These are phyloP conservation scores for Eucalyptus cloeziana DNA, from an alignment of 345 rosid species.

Conservation along the genomic window DNA sequence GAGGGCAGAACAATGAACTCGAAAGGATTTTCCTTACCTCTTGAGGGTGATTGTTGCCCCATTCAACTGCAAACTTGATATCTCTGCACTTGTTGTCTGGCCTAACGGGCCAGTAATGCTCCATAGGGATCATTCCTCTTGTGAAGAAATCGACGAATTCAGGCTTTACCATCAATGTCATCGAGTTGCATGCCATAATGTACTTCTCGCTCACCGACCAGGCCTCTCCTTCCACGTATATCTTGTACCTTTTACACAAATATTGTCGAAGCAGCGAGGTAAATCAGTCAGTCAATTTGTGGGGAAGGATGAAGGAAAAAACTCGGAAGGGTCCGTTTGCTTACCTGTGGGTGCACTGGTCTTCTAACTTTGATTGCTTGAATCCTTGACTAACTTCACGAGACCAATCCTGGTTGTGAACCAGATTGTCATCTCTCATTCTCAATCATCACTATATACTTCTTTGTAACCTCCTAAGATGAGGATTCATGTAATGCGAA, in stretches of 20 bases:
- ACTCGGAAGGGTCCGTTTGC: background rate
- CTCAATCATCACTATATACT: background rate
- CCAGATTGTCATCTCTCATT: background rate
- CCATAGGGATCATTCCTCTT: slow-evolving; percentile 31
- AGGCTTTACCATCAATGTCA: slow-evolving; percentile 20
- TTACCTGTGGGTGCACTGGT: slow-evolving; percentile 51
- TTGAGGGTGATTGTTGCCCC: slow-evolving; percentile 29
- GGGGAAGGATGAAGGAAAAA: background rate
- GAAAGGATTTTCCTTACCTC: slow-evolving; percentile 1
- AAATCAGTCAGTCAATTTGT: background rate
- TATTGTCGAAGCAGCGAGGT: background rate
- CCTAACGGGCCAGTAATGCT: slow-evolving; percentile 42
- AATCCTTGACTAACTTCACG: slow-evolving; percentile 18
- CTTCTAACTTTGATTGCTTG: slow-evolving; percentile 24
- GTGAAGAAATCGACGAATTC: slow-evolving; percentile 24
- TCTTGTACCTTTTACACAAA: slow-evolving; percentile 20
- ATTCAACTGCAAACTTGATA: slow-evolving; percentile 35
- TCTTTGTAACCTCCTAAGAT: background rate
- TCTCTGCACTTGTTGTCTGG: slow-evolving; percentile 14
- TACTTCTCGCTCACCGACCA: slow-evolving; percentile 51
- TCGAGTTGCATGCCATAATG: slow-evolving; percentile 30
- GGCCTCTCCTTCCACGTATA: slow-evolving; percentile 34
- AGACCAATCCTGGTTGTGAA: slow-evolving; percentile 17
- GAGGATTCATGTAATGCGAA: background rate
- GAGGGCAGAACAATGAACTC: background rate